Percentiles rank a stretch among this genome's conserved stretches.
These are phyloP conservation scores for Alternaria sp. DNA, from an alignment of 2,329 filamentous ascomycete species.

Conservation along the genomic window DNA sequence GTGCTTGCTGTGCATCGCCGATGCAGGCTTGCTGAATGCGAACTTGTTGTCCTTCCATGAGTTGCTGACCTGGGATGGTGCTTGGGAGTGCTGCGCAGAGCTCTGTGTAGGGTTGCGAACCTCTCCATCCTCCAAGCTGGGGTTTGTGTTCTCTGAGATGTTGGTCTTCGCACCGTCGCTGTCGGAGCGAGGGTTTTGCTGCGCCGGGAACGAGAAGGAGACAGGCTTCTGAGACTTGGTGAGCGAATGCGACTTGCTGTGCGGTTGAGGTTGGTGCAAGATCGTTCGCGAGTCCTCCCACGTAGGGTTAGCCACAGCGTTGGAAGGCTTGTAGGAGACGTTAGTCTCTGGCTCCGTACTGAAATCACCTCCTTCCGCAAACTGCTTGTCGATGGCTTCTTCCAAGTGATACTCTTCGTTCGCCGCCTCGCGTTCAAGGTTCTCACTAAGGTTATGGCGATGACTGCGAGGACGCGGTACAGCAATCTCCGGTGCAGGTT, in stretches of 20 bases:
- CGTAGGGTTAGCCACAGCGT: conserved; percentile 32
- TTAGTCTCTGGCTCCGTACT: conserved; percentile 60
- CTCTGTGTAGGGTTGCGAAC: conserved; percentile 24
- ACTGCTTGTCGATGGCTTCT: conserved; percentile 76
- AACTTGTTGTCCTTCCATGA: conserved; percentile 47
- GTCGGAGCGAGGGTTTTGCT: conserved; percentile 42
- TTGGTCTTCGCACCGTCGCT: conserved; percentile 52
- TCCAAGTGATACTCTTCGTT: conserved; percentile 86
- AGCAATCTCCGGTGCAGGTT: conserved; percentile 60
- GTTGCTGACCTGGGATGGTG: conserved; percentile 46
- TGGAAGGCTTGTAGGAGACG: conserved; percentile 34
- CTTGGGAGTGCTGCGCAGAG: conserved; percentile 44
- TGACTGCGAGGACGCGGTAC: conserved; percentile 66
- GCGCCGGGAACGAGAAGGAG: conserved; percentile 39
- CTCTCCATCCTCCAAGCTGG: conserved; percentile 45
- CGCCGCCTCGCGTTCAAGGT: conserved; percentile 82
- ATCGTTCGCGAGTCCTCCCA: conserved; percentile 51
- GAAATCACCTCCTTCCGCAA: conserved; percentile 75
- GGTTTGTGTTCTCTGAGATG: conserved; percentile 47
- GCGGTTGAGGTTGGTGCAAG: conserved; percentile 75
- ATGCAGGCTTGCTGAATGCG: conserved; percentile 40
- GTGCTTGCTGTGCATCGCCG: conserved; percentile 59
- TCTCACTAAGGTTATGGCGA: conserved; percentile 76
- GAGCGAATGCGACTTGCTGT: conserved; percentile 74
- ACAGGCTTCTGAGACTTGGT: conserved; percentile 64